Percentiles rank a stretch among this genome's conserved stretches.
Conservation (phyloP, 2,329 filamentous ascomycete genomes). For the Escovopsis weberi region DNA sequence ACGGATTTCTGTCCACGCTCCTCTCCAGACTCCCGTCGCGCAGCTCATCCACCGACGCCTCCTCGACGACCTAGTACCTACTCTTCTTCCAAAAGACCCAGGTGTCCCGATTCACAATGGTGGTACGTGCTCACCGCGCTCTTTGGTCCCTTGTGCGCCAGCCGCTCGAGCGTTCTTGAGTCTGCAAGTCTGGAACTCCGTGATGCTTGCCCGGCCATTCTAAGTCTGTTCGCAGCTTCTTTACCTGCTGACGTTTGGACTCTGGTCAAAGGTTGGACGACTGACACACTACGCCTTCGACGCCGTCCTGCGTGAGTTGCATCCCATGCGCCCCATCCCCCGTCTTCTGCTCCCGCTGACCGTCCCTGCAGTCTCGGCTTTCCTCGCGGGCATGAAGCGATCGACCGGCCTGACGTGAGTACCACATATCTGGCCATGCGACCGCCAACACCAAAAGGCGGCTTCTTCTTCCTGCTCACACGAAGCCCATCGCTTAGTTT, state of each 20-base stretch:
- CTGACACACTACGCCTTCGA: constrained; percentile 93
- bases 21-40: not conserved
- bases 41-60: not conserved
- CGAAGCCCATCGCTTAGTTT: constrained; percentile 40
- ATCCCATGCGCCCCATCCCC: not conserved
- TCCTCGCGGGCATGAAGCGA: constrained; percentile 92
- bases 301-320: constrained; percentile 67
- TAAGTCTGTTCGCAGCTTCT: constrained; percentile 37
- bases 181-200: too few relatives aligned
- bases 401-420: constrained; percentile 96
- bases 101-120: constrained; percentile 13
- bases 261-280: constrained; percentile 72
- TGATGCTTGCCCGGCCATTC: constrained; percentile 14
- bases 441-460: too few relatives aligned
- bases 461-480: too few relatives aligned
- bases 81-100: not conserved
- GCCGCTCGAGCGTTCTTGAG: too few relatives aligned
- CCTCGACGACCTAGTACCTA: not conserved
- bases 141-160: constrained; percentile 1
- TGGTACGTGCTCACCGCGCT: constrained; percentile 15
- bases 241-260: constrained; percentile 53
- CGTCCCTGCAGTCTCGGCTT: constrained; percentile 60
- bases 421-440: not conserved
- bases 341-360: not conserved
- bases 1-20: too few relatives aligned